phyloP scores from a whole-genome alignment of 1,139 yeast genomes.

The Yarrowia galli region DNA sequence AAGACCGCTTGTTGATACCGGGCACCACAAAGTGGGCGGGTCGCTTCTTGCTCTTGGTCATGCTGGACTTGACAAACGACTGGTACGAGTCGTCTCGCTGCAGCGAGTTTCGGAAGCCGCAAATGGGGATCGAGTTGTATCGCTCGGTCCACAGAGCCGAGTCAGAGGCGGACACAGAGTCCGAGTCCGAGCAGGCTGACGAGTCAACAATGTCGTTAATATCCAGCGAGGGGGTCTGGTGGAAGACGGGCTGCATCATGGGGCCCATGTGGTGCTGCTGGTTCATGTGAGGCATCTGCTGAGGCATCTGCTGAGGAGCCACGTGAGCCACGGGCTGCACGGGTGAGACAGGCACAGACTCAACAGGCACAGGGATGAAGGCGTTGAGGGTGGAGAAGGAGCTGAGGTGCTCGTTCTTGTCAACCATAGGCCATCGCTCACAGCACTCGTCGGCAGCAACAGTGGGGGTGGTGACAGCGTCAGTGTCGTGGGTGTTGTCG shows the following conservation, averaged over 20 bases:
- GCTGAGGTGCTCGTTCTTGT: constrained; percentile 27
- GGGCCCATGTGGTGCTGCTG: neutral
- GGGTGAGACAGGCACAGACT: constrained; percentile 27
- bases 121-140: constrained; percentile 36
- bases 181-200: constrained; percentile 36
- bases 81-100: constrained; percentile 35
- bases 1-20: constrained; percentile 33
- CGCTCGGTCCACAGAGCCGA: constrained; percentile 34
- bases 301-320: constrained; percentile 21
- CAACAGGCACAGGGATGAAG: constrained; percentile 24
- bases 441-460: neutral
- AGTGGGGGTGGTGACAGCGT: neutral
- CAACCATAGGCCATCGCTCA: constrained; percentile 35
- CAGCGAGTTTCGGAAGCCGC: constrained; percentile 39
- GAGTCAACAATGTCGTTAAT: constrained; percentile 32
- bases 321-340: constrained; percentile 24
- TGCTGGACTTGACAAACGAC: constrained; percentile 25
- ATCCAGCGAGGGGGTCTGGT: constrained; percentile 13
- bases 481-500: neutral
- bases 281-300: neutral
- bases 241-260: constrained; percentile 3
- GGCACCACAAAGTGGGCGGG: constrained; percentile 31
- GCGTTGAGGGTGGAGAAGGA: constrained; percentile 33
- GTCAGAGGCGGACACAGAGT: constrained; percentile 27
- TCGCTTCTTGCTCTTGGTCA: constrained; percentile 34